These are phyloP conservation scores for Sphaerostilbella broomeana DNA, from an alignment of 2,329 filamentous ascomycete genomes.

Conservation along the genomic window DNA sequence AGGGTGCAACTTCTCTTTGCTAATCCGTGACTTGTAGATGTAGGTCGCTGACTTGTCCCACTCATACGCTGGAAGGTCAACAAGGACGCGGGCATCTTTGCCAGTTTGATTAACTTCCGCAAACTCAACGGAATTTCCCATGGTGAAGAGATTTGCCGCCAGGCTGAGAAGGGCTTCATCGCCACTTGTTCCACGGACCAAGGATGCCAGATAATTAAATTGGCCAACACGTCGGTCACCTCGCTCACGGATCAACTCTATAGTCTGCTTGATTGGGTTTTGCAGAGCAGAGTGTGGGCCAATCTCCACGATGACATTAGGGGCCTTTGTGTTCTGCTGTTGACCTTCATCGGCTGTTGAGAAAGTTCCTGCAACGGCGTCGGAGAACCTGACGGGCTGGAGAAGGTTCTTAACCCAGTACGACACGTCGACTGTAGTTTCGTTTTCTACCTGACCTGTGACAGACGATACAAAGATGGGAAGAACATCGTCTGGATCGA, in stretches of 20 bases:
- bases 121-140: too few relatives aligned
- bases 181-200: constrained; percentile 14
- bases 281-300: constrained; percentile 22
- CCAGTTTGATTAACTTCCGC: not conserved
- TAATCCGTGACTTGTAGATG: constrained; percentile 27
- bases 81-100: constrained; percentile 13
- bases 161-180: constrained; percentile 9
- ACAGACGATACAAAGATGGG: constrained; percentile 11
- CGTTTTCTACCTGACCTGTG: not conserved
- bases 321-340: not conserved
- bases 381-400: constrained; percentile 7
- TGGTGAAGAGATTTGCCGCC: constrained; percentile 8
- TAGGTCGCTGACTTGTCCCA: constrained; percentile 31
- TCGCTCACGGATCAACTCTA: too few relatives aligned
- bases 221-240: constrained; percentile 1
- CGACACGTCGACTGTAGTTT: constrained; percentile 2
- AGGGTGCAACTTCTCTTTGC: constrained; percentile 24
- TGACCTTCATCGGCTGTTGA: not conserved
- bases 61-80: constrained; percentile 29
- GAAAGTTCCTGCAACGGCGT: constrained; percentile 6
- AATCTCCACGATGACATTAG: constrained; percentile 17
- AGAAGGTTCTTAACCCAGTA: constrained; percentile 15
- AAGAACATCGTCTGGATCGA: constrained; percentile 13
- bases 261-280: constrained; percentile 11
- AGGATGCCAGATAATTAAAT: not conserved